phyloP scores from a whole-genome alignment of 2,329 filamentous ascomycete species.

The Trichoderma brevicompactum region DNA sequence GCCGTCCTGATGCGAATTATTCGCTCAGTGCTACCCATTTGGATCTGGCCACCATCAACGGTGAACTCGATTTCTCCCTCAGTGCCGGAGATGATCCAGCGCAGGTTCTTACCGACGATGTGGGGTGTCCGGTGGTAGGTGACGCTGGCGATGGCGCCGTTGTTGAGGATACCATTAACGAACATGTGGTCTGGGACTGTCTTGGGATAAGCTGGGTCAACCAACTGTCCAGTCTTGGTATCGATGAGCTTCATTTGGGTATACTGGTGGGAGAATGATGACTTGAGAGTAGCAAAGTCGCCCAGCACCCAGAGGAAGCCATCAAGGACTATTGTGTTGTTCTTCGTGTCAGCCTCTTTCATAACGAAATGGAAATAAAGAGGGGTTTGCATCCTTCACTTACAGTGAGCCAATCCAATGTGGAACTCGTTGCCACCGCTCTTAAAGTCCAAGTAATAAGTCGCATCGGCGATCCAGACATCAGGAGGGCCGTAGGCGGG shows the following conservation, averaged over 20 bases:
- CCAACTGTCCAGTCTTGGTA: constrained; percentile 32
- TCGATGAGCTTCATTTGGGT: constrained; percentile 34
- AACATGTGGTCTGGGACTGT: constrained; percentile 43
- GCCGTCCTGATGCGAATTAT: constrained; percentile 9
- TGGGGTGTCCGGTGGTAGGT: constrained; percentile 33
- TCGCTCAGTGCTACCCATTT: constrained; percentile 33
- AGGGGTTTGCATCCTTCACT: background rate
- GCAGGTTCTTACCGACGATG: constrained; percentile 33
- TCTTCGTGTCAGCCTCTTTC: background rate
- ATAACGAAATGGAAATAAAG: background rate
- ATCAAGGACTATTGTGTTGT: constrained; percentile 31
- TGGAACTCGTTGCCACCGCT: constrained; percentile 36
- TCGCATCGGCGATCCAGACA: constrained; percentile 32
- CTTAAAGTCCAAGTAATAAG: constrained; percentile 36
- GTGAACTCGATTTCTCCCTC: constrained; percentile 41
- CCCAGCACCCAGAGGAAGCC: constrained; percentile 24
- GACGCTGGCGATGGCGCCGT: constrained; percentile 40
- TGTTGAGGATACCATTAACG: constrained; percentile 41
- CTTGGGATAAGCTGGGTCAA: constrained; percentile 34
- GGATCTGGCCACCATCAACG: constrained; percentile 39
- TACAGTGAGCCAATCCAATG: constrained; percentile 33
- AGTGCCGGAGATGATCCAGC: constrained; percentile 45
- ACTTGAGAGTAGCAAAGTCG: constrained; percentile 25
- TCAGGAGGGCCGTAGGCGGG: background rate
- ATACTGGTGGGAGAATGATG: constrained; percentile 37